phyloP scores from a whole-genome alignment of 2,329 filamentous ascomycete genomes.

The Chrysoporthe puriensis region DNA sequence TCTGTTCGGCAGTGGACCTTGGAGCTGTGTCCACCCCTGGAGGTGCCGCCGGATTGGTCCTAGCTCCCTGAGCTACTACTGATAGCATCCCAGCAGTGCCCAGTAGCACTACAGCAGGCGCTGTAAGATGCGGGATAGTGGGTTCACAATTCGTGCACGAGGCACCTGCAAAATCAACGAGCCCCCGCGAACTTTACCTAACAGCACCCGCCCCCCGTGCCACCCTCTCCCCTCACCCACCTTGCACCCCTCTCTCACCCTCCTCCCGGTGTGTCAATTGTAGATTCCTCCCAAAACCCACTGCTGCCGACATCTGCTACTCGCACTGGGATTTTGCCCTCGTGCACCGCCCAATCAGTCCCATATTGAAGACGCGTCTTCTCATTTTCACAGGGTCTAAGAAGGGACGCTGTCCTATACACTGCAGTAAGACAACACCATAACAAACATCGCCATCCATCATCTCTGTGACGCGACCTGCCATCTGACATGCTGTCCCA shows the following conservation, averaged over 20 bases:
- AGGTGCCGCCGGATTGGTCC: background rate
- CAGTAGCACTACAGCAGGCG: background rate
- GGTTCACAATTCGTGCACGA: slow-evolving; percentile 23
- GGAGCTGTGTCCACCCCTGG: background rate
- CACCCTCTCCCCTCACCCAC: slow-evolving; percentile 7
- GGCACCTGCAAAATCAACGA: slow-evolving; percentile 23
- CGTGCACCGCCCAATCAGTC: background rate
- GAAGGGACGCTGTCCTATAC: background rate
- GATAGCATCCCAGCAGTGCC: background rate
- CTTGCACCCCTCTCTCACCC: background rate
- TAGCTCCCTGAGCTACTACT: background rate
- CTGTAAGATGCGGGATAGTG: background rate
- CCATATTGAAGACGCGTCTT: slow-evolving; percentile 1
- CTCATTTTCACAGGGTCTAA: slow-evolving; percentile 6
- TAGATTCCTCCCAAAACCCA: slow-evolving; percentile 6
- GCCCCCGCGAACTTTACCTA: slow-evolving; percentile 23
- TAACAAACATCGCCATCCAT: background rate
- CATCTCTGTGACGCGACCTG: background rate
- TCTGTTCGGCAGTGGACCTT: background rate
- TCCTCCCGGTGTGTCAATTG: slow-evolving; percentile 22
- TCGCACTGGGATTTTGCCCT: slow-evolving; percentile 20
- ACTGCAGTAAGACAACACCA: background rate
- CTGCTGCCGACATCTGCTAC: slow-evolving; percentile 22
- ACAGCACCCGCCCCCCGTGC: slow-evolving; percentile 1
- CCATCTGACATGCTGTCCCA: slow-evolving; percentile 2